Conservation (phyloP, 2,329 filamentous ascomycete genomes). For the Botrytis pseudocinerea region DNA sequence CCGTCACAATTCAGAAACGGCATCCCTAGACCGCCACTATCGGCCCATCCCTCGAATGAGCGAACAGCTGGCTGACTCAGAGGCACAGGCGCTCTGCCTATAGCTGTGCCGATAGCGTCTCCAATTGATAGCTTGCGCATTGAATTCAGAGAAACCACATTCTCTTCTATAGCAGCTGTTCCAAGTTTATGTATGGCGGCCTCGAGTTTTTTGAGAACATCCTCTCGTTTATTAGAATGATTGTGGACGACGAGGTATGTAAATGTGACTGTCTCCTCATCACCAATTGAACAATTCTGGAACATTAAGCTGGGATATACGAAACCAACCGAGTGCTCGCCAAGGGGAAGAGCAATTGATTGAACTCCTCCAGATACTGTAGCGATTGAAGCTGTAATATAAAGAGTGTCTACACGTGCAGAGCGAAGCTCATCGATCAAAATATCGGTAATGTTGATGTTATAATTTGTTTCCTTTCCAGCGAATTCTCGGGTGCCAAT, state of each 20-base stretch:
- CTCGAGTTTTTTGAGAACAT: conserved; percentile 10
- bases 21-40: conserved; percentile 8
- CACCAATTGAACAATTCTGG: conserved; percentile 1
- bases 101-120: conserved; percentile 13
- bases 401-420: conserved; percentile 9
- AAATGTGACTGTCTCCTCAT: conserved; percentile 13
- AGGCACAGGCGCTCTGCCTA: not conserved
- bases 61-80: not conserved
- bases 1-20: conserved; percentile 19
- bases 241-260: conserved; percentile 11
- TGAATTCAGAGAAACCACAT: not conserved
- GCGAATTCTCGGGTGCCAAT: conserved; percentile 8
- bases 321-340: not conserved
- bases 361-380: not conserved
- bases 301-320: conserved; percentile 4
- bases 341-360: not conserved
- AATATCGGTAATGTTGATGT: not conserved
- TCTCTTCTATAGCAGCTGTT: not conserved
- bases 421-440: conserved; percentile 10
- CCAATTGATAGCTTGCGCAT: not conserved
- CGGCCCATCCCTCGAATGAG: conserved; percentile 9
- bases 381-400: conserved; percentile 3
- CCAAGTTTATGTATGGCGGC: conserved; percentile 8
- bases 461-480: conserved; percentile 4
- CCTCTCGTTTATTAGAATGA: conserved; percentile 2